Conservation (phyloP, 2,329 filamentous ascomycete species). For the Incumbomyces lentus region DNA sequence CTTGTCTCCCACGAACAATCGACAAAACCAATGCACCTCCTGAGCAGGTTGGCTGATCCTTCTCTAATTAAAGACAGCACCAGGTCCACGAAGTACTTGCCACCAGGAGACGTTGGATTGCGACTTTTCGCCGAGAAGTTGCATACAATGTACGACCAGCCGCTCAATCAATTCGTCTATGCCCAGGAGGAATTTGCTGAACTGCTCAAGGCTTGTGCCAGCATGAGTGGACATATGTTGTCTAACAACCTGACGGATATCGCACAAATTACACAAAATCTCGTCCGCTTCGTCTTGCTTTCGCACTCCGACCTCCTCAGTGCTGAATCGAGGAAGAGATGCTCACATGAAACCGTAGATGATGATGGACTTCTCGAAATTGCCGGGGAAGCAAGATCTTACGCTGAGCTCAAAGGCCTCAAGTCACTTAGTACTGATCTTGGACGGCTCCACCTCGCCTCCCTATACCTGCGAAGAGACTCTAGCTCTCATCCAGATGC, state of each 20-base stretch:
- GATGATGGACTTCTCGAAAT: background rate
- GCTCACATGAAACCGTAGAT: background rate
- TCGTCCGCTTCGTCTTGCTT: constrained; percentile 10
- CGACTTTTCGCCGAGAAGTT: constrained; percentile 1
- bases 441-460: background rate
- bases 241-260: background rate
- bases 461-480: background rate
- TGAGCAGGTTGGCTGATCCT: background rate
- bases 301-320: constrained; percentile 11
- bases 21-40: background rate
- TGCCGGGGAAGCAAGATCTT: background rate
- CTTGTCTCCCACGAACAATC: background rate
- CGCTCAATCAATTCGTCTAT: constrained; percentile 13
- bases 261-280: constrained; percentile 1
- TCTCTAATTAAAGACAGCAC: background rate
- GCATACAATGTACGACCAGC: constrained; percentile 10
- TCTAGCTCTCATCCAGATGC: background rate
- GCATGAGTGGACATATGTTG: constrained; percentile 4
- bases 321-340: constrained; percentile 6
- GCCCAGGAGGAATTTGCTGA: constrained; percentile 14
- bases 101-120: background rate
- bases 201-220: constrained; percentile 8
- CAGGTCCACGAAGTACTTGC: background rate
- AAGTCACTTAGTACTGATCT: background rate
- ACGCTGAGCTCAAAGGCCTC: background rate